Conservation (phyloP, 352 stramenopile species). For the Phytophthora uliginosa region DNA sequence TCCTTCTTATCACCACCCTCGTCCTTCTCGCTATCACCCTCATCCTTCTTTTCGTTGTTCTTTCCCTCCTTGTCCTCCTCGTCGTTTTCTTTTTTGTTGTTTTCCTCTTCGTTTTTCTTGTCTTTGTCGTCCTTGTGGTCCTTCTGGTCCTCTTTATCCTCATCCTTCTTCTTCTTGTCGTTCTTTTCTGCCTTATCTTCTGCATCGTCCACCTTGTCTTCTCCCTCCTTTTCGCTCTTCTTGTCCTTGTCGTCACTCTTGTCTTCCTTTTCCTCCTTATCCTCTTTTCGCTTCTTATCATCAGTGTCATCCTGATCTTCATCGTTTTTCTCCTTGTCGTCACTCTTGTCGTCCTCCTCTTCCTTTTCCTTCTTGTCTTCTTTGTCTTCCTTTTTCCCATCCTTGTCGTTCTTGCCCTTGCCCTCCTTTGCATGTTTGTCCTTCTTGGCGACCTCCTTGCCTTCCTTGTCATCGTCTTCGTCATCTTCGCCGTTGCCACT, state of each 20-base stretch:
- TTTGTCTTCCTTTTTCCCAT: background rate
- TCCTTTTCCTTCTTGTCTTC: background rate
- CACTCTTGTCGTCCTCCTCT: background rate
- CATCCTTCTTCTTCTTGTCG: background rate
- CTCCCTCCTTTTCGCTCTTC: conserved; percentile 2
- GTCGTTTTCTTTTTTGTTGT: background rate
- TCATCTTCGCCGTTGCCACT: too few relatives aligned
- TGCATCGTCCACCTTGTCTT: background rate
- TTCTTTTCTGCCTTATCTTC: conserved; percentile 5
- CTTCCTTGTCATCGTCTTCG: conserved; percentile 3
- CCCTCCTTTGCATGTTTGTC: conserved; percentile 1
- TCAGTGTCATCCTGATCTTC: background rate
- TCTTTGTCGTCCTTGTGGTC: background rate
- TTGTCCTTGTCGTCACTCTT: conserved; percentile 1
- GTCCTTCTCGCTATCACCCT: background rate
- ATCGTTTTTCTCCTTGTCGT: background rate
- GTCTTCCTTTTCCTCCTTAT: background rate
- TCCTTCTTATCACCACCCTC: background rate
- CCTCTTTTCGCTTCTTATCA: background rate
- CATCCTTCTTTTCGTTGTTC: background rate
- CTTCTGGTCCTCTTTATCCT: background rate
- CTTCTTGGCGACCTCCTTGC: conserved; percentile 1
- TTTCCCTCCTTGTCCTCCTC: background rate
- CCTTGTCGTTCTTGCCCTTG: conserved; percentile 2
- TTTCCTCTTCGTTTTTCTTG: conserved; percentile 1